phyloP scores from a whole-genome alignment of 768 basidiomycete species.

The Pleurotus ostreatus region DNA sequence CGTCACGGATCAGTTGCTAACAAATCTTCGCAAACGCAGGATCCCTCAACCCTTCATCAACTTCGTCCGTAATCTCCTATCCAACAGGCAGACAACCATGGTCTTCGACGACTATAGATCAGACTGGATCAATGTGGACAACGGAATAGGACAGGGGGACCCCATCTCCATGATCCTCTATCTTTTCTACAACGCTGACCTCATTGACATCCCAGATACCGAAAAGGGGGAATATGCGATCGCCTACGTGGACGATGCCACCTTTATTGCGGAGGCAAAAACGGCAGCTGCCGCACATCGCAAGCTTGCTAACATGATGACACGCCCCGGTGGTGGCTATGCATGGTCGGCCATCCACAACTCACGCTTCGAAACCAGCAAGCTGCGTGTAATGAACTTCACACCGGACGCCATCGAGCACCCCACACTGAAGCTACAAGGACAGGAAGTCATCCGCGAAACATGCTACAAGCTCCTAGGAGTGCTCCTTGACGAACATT shows the following conservation, averaged over 20 bases:
- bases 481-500: conserved; percentile 17
- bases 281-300: conserved; percentile 6
- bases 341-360: conserved; percentile 18
- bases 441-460: conserved; percentile 11
- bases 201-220: conserved; percentile 13
- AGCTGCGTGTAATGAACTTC: conserved; percentile 16
- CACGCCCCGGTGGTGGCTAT: conserved; percentile 6
- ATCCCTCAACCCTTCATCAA: conserved; percentile 21
- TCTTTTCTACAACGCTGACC: conserved; percentile 21
- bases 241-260: conserved; percentile 17
- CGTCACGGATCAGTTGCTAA: conserved; percentile 22
- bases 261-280: conserved; percentile 6
- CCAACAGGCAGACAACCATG: conserved; percentile 11
- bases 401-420: not conserved
- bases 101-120: conserved; percentile 17
- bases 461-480: conserved; percentile 23
- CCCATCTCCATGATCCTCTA: conserved; percentile 11
- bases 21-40: conserved; percentile 24
- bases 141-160: conserved; percentile 8
- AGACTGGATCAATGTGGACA: not conserved
- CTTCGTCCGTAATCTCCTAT: conserved; percentile 12
- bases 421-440: conserved; percentile 5
- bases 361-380: conserved; percentile 16
- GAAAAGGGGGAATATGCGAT: not conserved
- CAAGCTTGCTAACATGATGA: conserved; percentile 13